Evolutionary conservation across 768 basidiomycete species (phyloP).

Genomic region (Boletellus ananas): DNA sequence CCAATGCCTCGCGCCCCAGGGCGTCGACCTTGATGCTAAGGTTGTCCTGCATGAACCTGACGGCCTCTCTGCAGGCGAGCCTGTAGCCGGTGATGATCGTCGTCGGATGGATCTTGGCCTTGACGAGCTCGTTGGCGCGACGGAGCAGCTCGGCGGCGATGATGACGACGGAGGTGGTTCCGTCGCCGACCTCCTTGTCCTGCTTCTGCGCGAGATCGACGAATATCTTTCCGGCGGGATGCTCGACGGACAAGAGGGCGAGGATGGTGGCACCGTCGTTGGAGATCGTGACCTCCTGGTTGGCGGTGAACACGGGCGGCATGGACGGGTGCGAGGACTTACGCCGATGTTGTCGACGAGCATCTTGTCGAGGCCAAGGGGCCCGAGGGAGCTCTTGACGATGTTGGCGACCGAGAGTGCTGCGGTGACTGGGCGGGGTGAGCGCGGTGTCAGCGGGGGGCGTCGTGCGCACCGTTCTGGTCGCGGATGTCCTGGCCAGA

Average conservation of each 20-base stretch:
- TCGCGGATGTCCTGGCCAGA: conserved; percentile 95
- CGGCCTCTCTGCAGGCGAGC: conserved; percentile 94
- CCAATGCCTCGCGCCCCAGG: conserved; percentile 85
- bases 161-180: conserved; percentile 97
- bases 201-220: conserved; percentile 99
- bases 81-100: conserved; percentile 99
- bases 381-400: conserved; percentile 93
- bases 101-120: conserved; percentile 97
- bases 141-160: conserved; percentile 96
- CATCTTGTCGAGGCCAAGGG: conserved; percentile 95
- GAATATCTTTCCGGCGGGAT: conserved; percentile 95
- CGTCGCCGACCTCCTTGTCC: conserved; percentile 99
- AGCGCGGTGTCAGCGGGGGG: not conserved
- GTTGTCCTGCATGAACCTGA: conserved; percentile 97
- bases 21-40: conserved; percentile 90
- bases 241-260: conserved; percentile 87
- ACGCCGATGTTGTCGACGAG: conserved; percentile 97
- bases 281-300: conserved; percentile 96
- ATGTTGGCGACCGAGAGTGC: conserved; percentile 97
- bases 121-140: conserved; percentile 95
- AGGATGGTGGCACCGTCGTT: conserved; percentile 99
- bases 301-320: conserved; percentile 9
- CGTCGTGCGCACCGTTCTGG: conserved; percentile 74
- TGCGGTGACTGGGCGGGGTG: conserved; percentile 66
- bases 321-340: conserved; percentile 26